phyloP scores from a whole-genome alignment of 208 protist species.

The Leishmania amazonensis region DNA sequence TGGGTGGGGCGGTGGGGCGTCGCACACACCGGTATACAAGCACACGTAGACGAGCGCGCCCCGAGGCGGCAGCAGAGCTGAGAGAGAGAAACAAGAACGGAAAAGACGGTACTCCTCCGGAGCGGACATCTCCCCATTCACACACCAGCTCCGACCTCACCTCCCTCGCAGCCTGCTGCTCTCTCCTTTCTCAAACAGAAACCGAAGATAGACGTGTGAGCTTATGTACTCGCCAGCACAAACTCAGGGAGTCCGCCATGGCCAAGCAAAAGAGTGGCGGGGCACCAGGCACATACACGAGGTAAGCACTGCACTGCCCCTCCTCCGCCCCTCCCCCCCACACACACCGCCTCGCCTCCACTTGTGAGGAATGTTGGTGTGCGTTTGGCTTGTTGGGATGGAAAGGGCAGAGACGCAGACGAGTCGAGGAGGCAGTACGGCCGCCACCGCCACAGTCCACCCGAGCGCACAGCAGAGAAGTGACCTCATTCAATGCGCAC shows the following conservation, averaged over 20 bases:
- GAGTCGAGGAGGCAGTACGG: background rate
- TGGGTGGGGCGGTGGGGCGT: background rate
- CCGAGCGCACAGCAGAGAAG: background rate
- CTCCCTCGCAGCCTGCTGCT: background rate
- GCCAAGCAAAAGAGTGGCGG: background rate
- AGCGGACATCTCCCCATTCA: background rate
- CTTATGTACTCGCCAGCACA: background rate
- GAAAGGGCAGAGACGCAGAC: background rate
- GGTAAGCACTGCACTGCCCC: background rate
- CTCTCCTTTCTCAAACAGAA: background rate
- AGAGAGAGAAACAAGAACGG: conserved; percentile 10
- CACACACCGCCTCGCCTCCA: background rate
- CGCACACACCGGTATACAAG: background rate
- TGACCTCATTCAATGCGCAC: conserved; percentile 29
- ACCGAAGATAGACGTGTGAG: background rate
- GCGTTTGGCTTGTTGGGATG: background rate
- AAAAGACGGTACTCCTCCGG: background rate
- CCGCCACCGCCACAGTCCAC: background rate
- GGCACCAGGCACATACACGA: background rate
- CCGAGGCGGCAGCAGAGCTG: background rate
- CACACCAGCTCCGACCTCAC: background rate
- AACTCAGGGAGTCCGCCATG: background rate
- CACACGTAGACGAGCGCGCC: background rate
- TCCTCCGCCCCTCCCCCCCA: background rate
- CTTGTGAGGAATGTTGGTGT: background rate